phyloP scores from a whole-genome alignment of 1,139 yeast genomes.

The Yamadazyma triangularis region DNA sequence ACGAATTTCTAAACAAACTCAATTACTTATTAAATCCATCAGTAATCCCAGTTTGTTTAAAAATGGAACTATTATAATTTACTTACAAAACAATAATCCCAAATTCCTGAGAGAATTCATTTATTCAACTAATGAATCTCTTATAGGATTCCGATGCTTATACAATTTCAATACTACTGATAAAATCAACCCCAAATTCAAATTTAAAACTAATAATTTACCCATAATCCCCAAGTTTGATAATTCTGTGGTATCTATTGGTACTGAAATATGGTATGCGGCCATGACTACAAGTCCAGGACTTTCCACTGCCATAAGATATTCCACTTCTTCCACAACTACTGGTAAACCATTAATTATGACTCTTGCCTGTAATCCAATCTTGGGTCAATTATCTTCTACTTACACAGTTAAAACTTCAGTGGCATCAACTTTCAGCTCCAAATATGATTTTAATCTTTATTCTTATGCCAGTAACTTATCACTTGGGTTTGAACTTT shows the following conservation, averaged over 20 bases:
- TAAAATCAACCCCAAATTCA: not conserved
- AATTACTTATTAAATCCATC: constrained; percentile 68
- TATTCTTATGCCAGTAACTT: constrained; percentile 88
- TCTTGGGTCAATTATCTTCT: constrained; percentile 85
- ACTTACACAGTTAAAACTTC: constrained; percentile 85
- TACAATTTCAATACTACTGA: constrained; percentile 47
- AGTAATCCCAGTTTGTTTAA: constrained; percentile 60
- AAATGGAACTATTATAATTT: constrained; percentile 61
- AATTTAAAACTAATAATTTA: constrained; percentile 8
- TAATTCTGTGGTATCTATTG: constrained; percentile 59
- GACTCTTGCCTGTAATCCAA: constrained; percentile 84
- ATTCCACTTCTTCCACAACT: constrained; percentile 80
- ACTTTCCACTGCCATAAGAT: constrained; percentile 76
- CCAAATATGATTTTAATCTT: constrained; percentile 83
- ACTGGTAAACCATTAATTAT: constrained; percentile 87
- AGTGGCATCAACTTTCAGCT: constrained; percentile 70
- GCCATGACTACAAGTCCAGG: constrained; percentile 81
- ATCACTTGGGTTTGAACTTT: constrained; percentile 81
- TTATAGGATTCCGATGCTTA: constrained; percentile 77
- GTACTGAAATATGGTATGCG: constrained; percentile 90
- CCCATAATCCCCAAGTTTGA: constrained; percentile 36
- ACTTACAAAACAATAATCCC: constrained; percentile 65
- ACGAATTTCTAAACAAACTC: constrained; percentile 56
- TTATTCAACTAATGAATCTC: constrained; percentile 83
- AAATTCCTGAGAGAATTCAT: constrained; percentile 70